Base-by-base conservation (phyloP, 2,329 filamentous ascomycete species). In the Colletotrichum sp. region DNA sequence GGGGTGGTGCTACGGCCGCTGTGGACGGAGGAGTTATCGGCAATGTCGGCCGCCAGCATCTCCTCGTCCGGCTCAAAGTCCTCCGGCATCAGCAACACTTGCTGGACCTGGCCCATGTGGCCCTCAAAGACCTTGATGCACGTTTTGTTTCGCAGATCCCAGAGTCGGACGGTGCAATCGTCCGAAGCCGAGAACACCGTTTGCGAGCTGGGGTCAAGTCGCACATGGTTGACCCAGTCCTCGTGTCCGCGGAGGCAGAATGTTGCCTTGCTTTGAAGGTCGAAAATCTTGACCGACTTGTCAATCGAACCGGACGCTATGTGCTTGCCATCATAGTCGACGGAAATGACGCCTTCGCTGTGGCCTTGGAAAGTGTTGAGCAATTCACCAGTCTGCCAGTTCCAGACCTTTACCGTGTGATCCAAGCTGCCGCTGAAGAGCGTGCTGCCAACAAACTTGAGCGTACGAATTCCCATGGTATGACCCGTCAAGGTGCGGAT, bases 221-320 rank as follows among this genome's bases (percentile, higher is more conserved):
- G 93, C 36, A 98, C 96, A n/a, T 94, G 93, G 83, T 99, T 99
- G 79, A 99, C 96, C 94, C 96, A 98, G 82, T 98, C 96, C 1
- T 89, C 91, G 81, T 99, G 97, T 11, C 96, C 96, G 29, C 93
- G 92, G 15, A 99, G 88, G 66, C 91, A 89, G 78, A 93, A 98
- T 0, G 93, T 94, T 67, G 94, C 92, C 81, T 95, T 95, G 72
- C 94, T 94, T 78, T 94, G 90, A 79, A 97, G 97, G 82, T 98
- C 96, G 90, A 96, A 98, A 59, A 99, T 93, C 81, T 96, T 95
- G 82, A 98, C 93, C 2, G 93, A 96, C 81, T 92, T 92, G 83
- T 99, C 97, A 76, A 96, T 93, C 2, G 95, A 98, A 1, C 95
- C 97, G 1, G 95, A 97, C 1, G 95, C 96, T 21, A 98, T 88